Evolutionary conservation across 2,329 filamentous ascomycete species (phyloP).

Genomic region (Alternaria viburni): DNA sequence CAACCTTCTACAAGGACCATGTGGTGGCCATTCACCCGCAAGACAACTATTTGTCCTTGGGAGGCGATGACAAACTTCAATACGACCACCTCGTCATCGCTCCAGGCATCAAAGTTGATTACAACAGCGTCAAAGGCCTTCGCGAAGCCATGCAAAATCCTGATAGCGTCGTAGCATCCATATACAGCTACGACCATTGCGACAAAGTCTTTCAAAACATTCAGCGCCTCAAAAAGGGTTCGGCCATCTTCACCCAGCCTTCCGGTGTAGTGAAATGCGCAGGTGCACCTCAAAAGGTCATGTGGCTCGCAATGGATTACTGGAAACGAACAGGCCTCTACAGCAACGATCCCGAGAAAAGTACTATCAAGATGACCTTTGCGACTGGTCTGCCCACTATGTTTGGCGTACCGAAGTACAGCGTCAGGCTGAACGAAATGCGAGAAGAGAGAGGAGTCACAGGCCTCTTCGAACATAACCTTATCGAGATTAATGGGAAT

Average conservation of each 20-base stretch:
- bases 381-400: constrained; percentile 48
- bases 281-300: constrained; percentile 49
- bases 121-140: constrained; percentile 36
- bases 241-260: constrained; percentile 48
- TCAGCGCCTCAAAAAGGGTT: constrained; percentile 37
- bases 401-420: constrained; percentile 52
- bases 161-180: constrained; percentile 42
- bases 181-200: constrained; percentile 48
- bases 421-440: constrained; percentile 41
- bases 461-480: constrained; percentile 48
- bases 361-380: constrained; percentile 46
- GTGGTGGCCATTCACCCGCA: constrained; percentile 61
- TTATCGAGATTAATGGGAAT: constrained; percentile 45
- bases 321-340: constrained; percentile 46
- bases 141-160: constrained; percentile 43
- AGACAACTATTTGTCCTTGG: constrained; percentile 63
- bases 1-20: constrained; percentile 64
- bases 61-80: constrained; percentile 60
- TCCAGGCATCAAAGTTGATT: constrained; percentile 51
- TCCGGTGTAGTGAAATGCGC: constrained; percentile 49
- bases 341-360: constrained; percentile 25
- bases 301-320: constrained; percentile 50
- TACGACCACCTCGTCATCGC: constrained; percentile 71
- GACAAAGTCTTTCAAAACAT: constrained; percentile 45
- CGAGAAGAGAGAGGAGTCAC: constrained; percentile 44